Base-by-base conservation (phyloP, 139 green algal species). In the Ettlia oleoabundans region DNA sequence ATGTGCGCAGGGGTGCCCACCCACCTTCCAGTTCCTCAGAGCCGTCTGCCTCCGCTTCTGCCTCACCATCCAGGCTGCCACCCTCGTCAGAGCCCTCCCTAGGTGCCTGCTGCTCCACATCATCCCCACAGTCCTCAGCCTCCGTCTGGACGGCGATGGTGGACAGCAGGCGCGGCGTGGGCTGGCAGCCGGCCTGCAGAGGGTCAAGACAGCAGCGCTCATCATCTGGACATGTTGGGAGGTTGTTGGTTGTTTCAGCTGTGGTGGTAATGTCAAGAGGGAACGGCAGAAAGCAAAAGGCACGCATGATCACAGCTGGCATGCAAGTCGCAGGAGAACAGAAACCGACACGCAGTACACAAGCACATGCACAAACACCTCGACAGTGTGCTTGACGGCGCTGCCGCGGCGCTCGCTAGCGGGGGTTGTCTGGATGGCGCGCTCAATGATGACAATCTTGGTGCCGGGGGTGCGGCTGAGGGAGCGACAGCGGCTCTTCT, bases 391-490 rank as follows among this genome's bases (percentile, higher is more conserved):
- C n/a, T n/a, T n/a, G n/a, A n/a, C n/a, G n/a, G 58, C 41, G 61
- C 72, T 66, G 52, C 47, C 38, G 3, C 47, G 9, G 26, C 47
- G 42, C 1, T 28, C 37, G 32, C 32, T 37, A 40, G 66, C 28
- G 6, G 63, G 63, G 4, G 80, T 76, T 15, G 51, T 72, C 47
- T 66, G 52, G 9, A 40, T 71, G 79, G 38, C 47, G 22, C 43
- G 42, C 67, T 76, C 80, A 18, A 84, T 55, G 52, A 84, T 84
- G 6, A 76, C 80, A 53, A 84, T 70, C 64, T 80, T 84, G 71
- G 80, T 80, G 80, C 80, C 80, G 1, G 80, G 80, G 69, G 80
- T 84, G 43, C 80, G 80, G 43, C 30, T 80, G 3, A 65, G 47
- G 22, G 80, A 84, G 80, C 80, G 80, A 15, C 80, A 67, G 3